phyloP scores from a whole-genome alignment of 768 basidiomycete species.

The Chalciporus sphaerocephalus region DNA sequence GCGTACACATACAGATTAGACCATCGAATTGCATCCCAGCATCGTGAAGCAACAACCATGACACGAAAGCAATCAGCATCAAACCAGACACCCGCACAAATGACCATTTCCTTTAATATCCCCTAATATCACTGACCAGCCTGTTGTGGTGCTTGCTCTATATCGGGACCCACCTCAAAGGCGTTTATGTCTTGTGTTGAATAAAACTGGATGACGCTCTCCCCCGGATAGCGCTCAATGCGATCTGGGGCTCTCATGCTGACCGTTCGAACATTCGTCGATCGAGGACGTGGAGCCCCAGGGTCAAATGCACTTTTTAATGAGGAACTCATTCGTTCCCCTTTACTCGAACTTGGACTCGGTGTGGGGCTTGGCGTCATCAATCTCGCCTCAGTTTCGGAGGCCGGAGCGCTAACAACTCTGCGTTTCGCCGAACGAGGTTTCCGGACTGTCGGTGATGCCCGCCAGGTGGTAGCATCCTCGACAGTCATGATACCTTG shows the following conservation, averaged over 20 bases:
- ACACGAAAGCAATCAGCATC: not conserved
- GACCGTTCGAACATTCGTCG: slow-evolving; percentile 4
- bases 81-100: not conserved
- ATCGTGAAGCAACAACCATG: not conserved
- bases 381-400: not conserved
- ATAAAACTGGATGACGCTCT: slow-evolving; percentile 15
- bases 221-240: slow-evolving; percentile 11
- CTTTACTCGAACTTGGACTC: slow-evolving; percentile 1
- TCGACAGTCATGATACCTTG: slow-evolving; percentile 46
- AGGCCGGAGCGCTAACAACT: slow-evolving; percentile 39
- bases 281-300: slow-evolving; percentile 1
- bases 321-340: slow-evolving; percentile 4
- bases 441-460: slow-evolving; percentile 6
- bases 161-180: not conserved
- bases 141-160: not conserved
- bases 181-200: slow-evolving; percentile 1
- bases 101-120: not conserved
- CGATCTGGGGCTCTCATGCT: slow-evolving; percentile 5
- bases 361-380: slow-evolving; percentile 12
- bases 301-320: slow-evolving; percentile 4
- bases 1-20: slow-evolving; percentile 1
- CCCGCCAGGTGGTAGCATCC: slow-evolving; percentile 21
- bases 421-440: slow-evolving; percentile 32
- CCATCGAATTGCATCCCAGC: not conserved
- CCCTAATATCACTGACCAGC: not conserved